phyloP scores from a whole-genome alignment of 2,329 filamentous ascomycete species.

The Fusarium humuli region DNA sequence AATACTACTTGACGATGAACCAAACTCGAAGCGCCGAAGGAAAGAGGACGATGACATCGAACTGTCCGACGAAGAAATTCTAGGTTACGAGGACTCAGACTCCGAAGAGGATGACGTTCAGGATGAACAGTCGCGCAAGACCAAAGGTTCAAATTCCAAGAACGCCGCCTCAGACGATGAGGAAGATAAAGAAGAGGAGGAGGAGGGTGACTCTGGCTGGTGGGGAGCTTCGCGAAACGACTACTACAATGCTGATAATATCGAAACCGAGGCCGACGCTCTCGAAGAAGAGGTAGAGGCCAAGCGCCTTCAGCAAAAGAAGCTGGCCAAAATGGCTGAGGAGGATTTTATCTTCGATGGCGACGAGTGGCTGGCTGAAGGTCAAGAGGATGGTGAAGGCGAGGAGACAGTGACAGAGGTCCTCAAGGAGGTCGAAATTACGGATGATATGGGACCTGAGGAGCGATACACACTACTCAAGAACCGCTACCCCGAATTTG shows the following conservation, averaged over 20 bases:
- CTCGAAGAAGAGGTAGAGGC: conserved; percentile 94
- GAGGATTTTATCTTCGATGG: conserved; percentile 95
- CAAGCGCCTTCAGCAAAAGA: conserved; percentile 88
- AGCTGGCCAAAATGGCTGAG: conserved; percentile 87
- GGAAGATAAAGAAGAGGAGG: conserved; percentile 64
- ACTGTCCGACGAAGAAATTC: conserved; percentile 71
- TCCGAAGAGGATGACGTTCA: conserved; percentile 62
- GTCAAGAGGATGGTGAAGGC: conserved; percentile 62
- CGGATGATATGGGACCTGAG: conserved; percentile 79
- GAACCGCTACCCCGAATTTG: conserved; percentile 90
- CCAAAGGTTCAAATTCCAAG: conserved; percentile 49
- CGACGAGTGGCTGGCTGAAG: conserved; percentile 79
- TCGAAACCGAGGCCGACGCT: conserved; percentile 75
- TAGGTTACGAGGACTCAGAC: conserved; percentile 61
- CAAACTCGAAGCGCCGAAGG: conserved; percentile 80
- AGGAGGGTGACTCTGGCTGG: conserved; percentile 72
- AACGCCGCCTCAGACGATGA: conserved; percentile 63
- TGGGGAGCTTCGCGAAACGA: conserved; percentile 92
- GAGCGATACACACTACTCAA: conserved; percentile 82
- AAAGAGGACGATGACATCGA: conserved; percentile 77
- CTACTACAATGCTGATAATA: conserved; percentile 89
- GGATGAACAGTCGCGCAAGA: conserved; percentile 50
- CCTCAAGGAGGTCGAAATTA: conserved; percentile 85
- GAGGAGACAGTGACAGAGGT: conserved; percentile 82
- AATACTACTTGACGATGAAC: conserved; percentile 85